Evolutionary conservation across 345 rosid species (phyloP), one percentile per base, ranked within the genome.

Genomic region (Euphorbia peplus): DNA sequence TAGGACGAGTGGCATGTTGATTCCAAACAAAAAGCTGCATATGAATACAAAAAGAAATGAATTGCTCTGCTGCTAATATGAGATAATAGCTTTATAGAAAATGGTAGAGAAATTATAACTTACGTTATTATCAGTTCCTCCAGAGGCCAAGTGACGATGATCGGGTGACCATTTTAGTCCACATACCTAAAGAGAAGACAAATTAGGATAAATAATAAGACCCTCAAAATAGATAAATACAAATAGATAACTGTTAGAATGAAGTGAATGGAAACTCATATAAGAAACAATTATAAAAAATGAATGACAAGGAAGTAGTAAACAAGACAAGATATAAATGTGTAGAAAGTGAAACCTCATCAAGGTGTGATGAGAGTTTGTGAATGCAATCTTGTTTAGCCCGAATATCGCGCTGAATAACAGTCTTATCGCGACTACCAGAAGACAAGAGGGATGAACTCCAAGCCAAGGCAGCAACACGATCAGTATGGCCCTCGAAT

Each of bases 21-120:
- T 92, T 95, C 99, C 99, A 95, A 70, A 95, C 91, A 74, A 92
- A 87, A 71, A 95, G 97, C 99, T 95, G 88, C 79, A 80, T n/a
- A 69, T n/a, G 39, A 18, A n/a, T n/a, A n/a, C n/a, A n/a, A n/a
- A n/a, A n/a, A n/a, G n/a, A n/a, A n/a, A n/a, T n/a, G n/a, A n/a
- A n/a, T n/a, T n/a, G n/a, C n/a, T n/a, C n/a, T n/a, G n/a, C n/a
- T n/a, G n/a, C n/a, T n/a, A n/a, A n/a, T n/a, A 28, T 30, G 41
- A 26, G 56, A 21, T 46, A n/a, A n/a, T n/a, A 29, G n/a, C 24
- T 63, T 55, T 29, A 69, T 15, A 42, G 28, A 50, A 53, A 19
- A 64, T 4, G 48, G 22, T 28, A 68, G 56, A 14, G 21, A 66
- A 50, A 46, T 14, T 42, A 60, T 29, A 35, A 70, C 87, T 56